Evolutionary conservation across 2,329 filamentous ascomycete species (phyloP), one percentile per base, ranked within the genome.

Genomic region (Dactylellina cionopaga): DNA sequence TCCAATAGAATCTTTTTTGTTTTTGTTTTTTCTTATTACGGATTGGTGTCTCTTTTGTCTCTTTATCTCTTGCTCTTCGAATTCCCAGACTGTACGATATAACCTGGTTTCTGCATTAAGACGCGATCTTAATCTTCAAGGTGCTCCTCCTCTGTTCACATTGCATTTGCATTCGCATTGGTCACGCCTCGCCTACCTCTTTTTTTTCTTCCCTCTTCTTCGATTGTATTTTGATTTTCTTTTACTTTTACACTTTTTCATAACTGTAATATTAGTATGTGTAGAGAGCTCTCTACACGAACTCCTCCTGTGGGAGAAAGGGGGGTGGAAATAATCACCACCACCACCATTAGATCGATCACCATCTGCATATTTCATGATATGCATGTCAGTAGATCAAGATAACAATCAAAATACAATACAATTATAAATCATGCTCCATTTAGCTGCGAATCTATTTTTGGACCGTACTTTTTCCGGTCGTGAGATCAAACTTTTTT

Each of bases 241-340:
- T 24, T 15, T 44, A 41, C n/a, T n/a, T n/a, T 27, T 24, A 11
- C 22, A 19, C 13, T 33, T 19, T 51, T 22, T 63, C 46, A n/a
- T 17, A 31, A 39, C 6, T 37, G 55, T 74, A 76, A 56, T 75
- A 62, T 60, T 75, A 76, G 25, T 22, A 19, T 31, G 46, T 54
- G 44, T 51, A 46, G 47, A 63, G 44, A 29, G 27, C 56, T 64
- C 13, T 55, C 6, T 19, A 74, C 9, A 27, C n/a, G 24, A 35
- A 66, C 25, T 44, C 27, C 27, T 37, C 47, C 35, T 47, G 29
- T 15, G 47, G 2, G 59, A 47, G 59, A 55, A 47, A 64, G 46
- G 47, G 47, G 25, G 59, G 33, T 22, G 22, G 22, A 39, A 39
- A 37, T 27, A 2, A 37, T 11, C 29, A 24, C 11, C n/a, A n/a